Evolutionary conservation across 1,139 yeast species (phyloP), one percentile per base, ranked within the genome.

Genomic region (Hanseniaspora sp.): DNA sequence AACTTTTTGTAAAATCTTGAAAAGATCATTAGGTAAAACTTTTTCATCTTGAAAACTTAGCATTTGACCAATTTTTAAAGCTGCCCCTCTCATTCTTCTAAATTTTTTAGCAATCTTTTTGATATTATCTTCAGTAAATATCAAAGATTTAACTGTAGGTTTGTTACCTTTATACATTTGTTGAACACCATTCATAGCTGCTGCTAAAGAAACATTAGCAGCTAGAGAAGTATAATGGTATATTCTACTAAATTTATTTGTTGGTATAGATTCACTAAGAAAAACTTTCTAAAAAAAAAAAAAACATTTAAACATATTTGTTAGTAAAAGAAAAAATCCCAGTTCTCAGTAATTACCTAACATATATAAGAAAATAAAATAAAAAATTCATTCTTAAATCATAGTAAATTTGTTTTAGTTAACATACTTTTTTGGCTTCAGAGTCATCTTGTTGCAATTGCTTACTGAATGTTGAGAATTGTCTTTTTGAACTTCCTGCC

Each of bases 81-180:
- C 99, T 2, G 98, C 99, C 13, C 99, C 99, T 65, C 99, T 77
- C 99, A 92, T 92, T 64, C 86, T 82, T 54, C 94, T 81, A 62
- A 92, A 80, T 67, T 87, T 88, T 60, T 78, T 80, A 15, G 95
- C 95, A 74, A 92, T 79, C 54, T 95, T 71, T 63, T 92, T 96
- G 49, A 92, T 82, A 67, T 92, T 92, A 31, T 79, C 78, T 2
- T 95, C 90, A 5, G 87, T 82, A 59, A 92, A 73, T 3, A 94
- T 71, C 48, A 88, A 68, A 1, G 84, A 78, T 58, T 76, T 76
- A 69, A 81, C 69, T 13, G 78, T 70, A n/a, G 83, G 73, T 5
- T 75, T 63, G 12, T 71, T 67, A 18, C 78, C 76, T 45, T 73
- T 67, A 0, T 86, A 83, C 56, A 80, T 76, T 51, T 88, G 80